Evolutionary conservation across 768 basidiomycete genomes (phyloP).

Genomic region (Suillus tomentosus): DNA sequence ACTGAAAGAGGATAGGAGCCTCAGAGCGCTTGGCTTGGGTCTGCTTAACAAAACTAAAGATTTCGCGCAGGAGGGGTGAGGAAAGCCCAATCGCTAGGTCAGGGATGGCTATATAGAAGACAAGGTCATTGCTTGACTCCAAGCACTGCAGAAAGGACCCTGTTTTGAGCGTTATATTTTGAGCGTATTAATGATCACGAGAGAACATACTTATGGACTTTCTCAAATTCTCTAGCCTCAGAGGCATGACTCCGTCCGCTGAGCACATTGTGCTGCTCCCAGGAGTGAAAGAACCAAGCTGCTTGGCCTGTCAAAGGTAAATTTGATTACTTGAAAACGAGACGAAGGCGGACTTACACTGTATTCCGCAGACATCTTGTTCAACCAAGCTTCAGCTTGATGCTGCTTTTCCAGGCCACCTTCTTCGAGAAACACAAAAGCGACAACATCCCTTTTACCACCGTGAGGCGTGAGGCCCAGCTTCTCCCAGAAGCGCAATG

Average conservation of each 20-base stretch:
- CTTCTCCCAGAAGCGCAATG: conserved; percentile 85
- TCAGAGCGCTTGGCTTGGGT: conserved; percentile 48
- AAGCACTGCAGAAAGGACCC: conserved; percentile 8
- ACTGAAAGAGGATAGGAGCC: conserved; percentile 63
- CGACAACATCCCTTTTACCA: conserved; percentile 70
- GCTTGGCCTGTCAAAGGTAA: conserved; percentile 48
- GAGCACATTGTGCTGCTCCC: conserved; percentile 51
- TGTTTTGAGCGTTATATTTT: not conserved
- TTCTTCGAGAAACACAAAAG: conserved; percentile 71
- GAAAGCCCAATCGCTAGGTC: conserved; percentile 59
- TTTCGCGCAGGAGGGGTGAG: conserved; percentile 68
- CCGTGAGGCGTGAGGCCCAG: conserved; percentile 70
- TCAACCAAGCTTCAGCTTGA: conserved; percentile 63
- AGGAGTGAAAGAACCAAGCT: conserved; percentile 56
- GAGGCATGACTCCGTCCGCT: conserved; percentile 58
- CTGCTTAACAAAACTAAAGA: conserved; percentile 65
- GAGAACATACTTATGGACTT: conserved; percentile 57
- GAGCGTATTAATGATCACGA: not conserved
- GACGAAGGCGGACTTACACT: conserved; percentile 44
- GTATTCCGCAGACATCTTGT: conserved; percentile 53
- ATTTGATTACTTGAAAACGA: conserved; percentile 16
- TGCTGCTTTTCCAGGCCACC: conserved; percentile 47
- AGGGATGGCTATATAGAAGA: conserved; percentile 74
- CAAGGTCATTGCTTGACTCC: conserved; percentile 40
- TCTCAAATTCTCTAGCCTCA: conserved; percentile 71